Conservation (phyloP, 768 basidiomycete species). For the Suillus subluteus region DNA sequence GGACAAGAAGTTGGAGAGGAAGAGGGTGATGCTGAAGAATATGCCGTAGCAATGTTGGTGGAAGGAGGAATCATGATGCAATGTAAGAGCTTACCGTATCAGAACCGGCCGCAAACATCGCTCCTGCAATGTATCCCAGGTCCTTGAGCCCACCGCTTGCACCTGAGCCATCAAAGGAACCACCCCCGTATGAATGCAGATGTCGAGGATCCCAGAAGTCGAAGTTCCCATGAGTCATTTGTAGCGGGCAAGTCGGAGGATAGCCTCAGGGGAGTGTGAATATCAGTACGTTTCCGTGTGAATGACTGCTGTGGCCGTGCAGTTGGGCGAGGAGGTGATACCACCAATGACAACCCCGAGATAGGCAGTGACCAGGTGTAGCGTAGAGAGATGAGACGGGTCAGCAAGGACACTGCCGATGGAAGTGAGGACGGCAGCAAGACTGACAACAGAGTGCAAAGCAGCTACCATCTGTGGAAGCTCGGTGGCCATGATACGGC, state of each 20-base stretch:
- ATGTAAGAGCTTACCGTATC: too few relatives aligned
- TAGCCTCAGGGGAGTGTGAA: constrained; percentile 39
- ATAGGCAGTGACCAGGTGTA: constrained; percentile 86
- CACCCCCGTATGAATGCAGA: too few relatives aligned
- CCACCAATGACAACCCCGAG: constrained; percentile 87
- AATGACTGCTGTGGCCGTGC: constrained; percentile 17
- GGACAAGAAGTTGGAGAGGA: constrained; percentile 95
- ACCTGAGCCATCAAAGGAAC: too few relatives aligned
- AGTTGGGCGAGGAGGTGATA: constrained; percentile 54
- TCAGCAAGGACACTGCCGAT: constrained; percentile 82
- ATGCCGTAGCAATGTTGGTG: constrained; percentile 93
- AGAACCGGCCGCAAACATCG: too few relatives aligned
- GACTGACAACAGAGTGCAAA: constrained; percentile 86
- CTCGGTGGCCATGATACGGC: constrained; percentile 86
- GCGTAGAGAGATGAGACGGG: constrained; percentile 63
- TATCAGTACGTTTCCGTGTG: constrained; percentile 30
- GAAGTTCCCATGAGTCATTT: too few relatives aligned
- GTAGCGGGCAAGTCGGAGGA: constrained; percentile 50
- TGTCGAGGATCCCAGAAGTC: too few relatives aligned
- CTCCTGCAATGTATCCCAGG: too few relatives aligned
- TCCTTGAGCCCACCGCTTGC: too few relatives aligned
- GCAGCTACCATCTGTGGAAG: constrained; percentile 84
- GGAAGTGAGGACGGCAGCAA: constrained; percentile 87
- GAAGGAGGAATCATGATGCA: constrained; percentile 84
- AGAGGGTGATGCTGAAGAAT: constrained; percentile 87